phyloP scores from a whole-genome alignment of 306 rosid species.

The Luffa aegyptiaca region DNA sequence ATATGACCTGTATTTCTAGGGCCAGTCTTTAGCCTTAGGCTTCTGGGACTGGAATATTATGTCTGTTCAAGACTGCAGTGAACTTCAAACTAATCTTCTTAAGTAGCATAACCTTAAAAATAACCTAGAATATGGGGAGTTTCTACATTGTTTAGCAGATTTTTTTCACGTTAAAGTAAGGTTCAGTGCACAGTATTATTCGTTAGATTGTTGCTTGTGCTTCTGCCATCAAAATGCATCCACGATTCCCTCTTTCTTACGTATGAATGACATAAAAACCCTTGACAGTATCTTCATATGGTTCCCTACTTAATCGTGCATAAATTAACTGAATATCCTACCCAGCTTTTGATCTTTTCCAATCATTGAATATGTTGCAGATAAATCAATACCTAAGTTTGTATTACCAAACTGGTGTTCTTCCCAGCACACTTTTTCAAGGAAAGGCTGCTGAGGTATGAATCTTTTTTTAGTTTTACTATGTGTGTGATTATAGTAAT shows the following conservation, averaged over 20 bases:
- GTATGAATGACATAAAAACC: not conserved
- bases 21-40: not conserved
- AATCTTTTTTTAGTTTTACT: not conserved
- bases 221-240: not conserved
- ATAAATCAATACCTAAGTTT: slow-evolving; percentile 67
- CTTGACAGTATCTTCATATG: not conserved
- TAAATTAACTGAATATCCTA: not conserved
- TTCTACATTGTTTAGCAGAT: not conserved
- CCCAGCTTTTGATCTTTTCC: not conserved
- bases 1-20: not conserved
- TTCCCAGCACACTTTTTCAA: slow-evolving; percentile 68
- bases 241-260: not conserved
- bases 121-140: not conserved
- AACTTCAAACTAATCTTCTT: not conserved
- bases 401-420: slow-evolving; percentile 60
- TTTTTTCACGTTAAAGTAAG: not conserved
- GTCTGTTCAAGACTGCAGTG: not conserved
- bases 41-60: not conserved
- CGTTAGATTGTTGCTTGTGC: not conserved
- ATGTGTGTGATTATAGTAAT: not conserved
- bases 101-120: not conserved
- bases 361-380: slow-evolving; percentile 34
- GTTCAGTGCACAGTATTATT: not conserved
- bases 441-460: slow-evolving; percentile 76
- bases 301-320: not conserved